phyloP scores from a whole-genome alignment of 208 protist species.

The Acanthamoeba sp. region DNA sequence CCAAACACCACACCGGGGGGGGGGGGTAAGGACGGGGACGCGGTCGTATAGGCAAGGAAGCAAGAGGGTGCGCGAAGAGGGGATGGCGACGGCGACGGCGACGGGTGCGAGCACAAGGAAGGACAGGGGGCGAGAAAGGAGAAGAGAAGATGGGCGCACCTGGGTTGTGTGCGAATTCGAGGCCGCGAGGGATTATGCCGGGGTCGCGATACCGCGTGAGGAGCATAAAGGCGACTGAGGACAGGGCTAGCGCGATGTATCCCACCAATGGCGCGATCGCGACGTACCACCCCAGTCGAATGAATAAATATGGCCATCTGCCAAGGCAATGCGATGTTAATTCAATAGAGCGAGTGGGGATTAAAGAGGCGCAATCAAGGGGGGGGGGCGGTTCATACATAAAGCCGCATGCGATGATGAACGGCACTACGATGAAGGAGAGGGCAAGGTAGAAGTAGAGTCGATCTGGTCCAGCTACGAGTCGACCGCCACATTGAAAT shows the following conservation, averaged over 20 bases:
- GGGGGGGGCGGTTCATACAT: neutral
- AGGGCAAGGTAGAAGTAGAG: conserved; percentile 67
- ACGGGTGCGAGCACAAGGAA: neutral
- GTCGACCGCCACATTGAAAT: conserved; percentile 44
- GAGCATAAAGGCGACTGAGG: conserved; percentile 30
- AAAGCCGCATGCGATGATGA: conserved; percentile 12
- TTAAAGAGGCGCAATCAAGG: neutral
- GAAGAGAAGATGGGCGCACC: neutral
- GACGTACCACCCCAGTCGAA: conserved; percentile 26
- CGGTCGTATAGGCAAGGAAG: neutral
- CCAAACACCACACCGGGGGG: neutral
- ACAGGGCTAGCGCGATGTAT: neutral
- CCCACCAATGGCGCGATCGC: neutral
- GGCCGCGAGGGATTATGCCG: conserved; percentile 68
- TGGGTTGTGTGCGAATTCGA: conserved; percentile 49
- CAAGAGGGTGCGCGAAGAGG: neutral
- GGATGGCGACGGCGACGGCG: neutral
- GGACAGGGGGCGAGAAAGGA: neutral
- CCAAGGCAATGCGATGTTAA: neutral
- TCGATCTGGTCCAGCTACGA: conserved; percentile 8
- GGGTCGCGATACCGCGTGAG: conserved; percentile 48
- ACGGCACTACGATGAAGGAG: conserved; percentile 16
- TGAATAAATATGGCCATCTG: conserved; percentile 59
- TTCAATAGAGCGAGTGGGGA: neutral
- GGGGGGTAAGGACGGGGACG: too few relatives aligned